These are phyloP conservation scores for Penicillium paxilli DNA, from an alignment of 495 filamentous ascomycete genomes.

Conservation along the genomic window DNA sequence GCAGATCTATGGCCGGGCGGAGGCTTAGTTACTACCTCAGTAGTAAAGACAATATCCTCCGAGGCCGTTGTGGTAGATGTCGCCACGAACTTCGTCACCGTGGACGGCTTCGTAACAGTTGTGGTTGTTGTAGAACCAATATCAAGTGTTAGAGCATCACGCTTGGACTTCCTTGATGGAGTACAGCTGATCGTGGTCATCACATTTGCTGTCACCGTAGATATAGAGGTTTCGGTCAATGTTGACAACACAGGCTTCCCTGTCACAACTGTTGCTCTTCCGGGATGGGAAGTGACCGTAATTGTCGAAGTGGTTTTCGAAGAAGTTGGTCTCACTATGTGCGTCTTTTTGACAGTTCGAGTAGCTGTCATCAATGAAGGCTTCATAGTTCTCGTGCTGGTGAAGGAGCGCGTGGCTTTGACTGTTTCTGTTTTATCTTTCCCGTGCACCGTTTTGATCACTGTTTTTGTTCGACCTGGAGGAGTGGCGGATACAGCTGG, in stretches of 20 bases:
- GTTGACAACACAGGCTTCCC: background rate
- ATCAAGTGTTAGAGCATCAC: background rate
- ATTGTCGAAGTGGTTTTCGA: background rate
- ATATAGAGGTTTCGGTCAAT: background rate
- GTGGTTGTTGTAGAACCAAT: background rate
- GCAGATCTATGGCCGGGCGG: background rate
- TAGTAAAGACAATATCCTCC: background rate
- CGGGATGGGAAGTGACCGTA: background rate
- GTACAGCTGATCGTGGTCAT: background rate
- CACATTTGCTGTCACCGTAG: background rate
- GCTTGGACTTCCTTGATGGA: background rate
- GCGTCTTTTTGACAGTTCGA: background rate
- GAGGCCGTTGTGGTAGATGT: background rate
- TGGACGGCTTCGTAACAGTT: background rate
- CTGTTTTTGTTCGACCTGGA: background rate
- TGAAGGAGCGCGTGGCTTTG: background rate
- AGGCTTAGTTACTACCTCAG: background rate
- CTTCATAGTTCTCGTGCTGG: background rate
- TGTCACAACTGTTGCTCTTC: background rate
- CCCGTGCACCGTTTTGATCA: background rate
- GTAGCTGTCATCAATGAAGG: background rate
- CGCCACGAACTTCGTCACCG: background rate
- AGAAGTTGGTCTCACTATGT: background rate
- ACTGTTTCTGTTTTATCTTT: background rate
- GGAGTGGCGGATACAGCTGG: background rate